These are phyloP conservation scores for Xerocomellus intermedius DNA, from an alignment of 768 basidiomycete species.

Conservation along the genomic window DNA sequence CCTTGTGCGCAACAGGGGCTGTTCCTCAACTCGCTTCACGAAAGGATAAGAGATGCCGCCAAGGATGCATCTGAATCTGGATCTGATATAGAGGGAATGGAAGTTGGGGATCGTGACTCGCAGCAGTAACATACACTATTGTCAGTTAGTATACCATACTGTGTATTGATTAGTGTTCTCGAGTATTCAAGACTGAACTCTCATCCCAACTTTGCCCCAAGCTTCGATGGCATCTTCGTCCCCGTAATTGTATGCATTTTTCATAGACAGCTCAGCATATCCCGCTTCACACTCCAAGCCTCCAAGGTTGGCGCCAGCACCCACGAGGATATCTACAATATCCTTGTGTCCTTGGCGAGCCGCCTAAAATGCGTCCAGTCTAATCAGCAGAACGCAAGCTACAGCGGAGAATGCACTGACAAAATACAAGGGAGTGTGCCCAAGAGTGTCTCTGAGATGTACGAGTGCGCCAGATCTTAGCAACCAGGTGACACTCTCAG, in stretches of 20 bases:
- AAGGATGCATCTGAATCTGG: slow-evolving; percentile 23
- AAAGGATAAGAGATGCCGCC: slow-evolving; percentile 43
- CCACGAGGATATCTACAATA: slow-evolving; percentile 62
- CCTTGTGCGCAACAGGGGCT: slow-evolving; percentile 60
- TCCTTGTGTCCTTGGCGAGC: slow-evolving; percentile 66
- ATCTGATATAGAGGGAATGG: slow-evolving; percentile 27
- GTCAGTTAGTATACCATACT: slow-evolving; percentile 13
- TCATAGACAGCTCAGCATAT: slow-evolving; percentile 51
- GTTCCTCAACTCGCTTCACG: slow-evolving; percentile 62
- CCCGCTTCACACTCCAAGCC: slow-evolving; percentile 59
- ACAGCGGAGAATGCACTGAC: slow-evolving; percentile 38
- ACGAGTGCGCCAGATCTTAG: slow-evolving; percentile 77
- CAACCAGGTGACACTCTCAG: slow-evolving; percentile 42
- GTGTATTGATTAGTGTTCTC: slow-evolving; percentile 9
- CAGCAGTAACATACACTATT: slow-evolving; percentile 1
- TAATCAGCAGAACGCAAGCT: background rate
- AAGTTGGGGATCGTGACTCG: slow-evolving; percentile 21
- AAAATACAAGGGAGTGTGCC: slow-evolving; percentile 84
- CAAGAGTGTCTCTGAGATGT: slow-evolving; percentile 74
- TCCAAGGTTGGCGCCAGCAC: slow-evolving; percentile 72
- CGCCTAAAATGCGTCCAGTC: slow-evolving; percentile 44
- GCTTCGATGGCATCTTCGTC: slow-evolving; percentile 46
- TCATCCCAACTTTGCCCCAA: slow-evolving; percentile 57
- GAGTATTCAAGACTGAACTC: background rate
- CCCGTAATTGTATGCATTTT: slow-evolving; percentile 37